Base-by-base conservation (phyloP, 306 rosid genomes). In the Alnus glutinosa region DNA sequence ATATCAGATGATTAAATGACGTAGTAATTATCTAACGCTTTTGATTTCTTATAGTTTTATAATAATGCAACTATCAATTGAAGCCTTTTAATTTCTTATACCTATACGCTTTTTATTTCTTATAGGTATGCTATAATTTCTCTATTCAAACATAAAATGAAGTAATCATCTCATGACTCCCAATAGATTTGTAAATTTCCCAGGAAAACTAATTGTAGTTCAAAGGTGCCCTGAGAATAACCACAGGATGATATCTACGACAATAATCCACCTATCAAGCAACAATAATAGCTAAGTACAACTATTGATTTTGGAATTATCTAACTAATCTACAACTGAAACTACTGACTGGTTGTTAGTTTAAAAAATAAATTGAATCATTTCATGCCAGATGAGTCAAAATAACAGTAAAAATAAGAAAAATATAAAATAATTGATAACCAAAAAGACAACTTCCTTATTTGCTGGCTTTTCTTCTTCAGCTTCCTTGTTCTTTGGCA, bases 361-460 rank as follows among this genome's bases (percentile, higher is more conserved):
- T 63, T 30, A 63, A 63, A 34, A 63, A 15, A 14, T 32, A 16
- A 63, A 32, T 37, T 63, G 12, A 4, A 32, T 36, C 19, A 63
- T 15, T 51, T 5, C 7, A 8, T 32, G 8, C 12, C 37, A 62
- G 48, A 79, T 39, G 9, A 57, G 47, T 23, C 74, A 59, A 75
- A 51, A 50, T 71, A 7, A 73, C 1, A 62, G 8, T 30, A 23
- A 36, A 32, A 19, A 23, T 23, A 23, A 23, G 28, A 23, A 23
- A 23, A 23, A 23, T 23, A 23, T 23, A 23, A 23, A 23, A 36
- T 61, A 19, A 28, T 55, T 67, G 59, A 48, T 30, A 82, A 77
- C 58, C 50, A 59, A 66, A 79, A 77, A 81, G 78, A 54, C 51
- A 82, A 94, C 98, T 97, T 89, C 88, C 69, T 83, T 85, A 55